Evolutionary conservation across 2,329 filamentous ascomycete genomes (phyloP).

Genomic region (Chalaropsis ovoidea): DNA sequence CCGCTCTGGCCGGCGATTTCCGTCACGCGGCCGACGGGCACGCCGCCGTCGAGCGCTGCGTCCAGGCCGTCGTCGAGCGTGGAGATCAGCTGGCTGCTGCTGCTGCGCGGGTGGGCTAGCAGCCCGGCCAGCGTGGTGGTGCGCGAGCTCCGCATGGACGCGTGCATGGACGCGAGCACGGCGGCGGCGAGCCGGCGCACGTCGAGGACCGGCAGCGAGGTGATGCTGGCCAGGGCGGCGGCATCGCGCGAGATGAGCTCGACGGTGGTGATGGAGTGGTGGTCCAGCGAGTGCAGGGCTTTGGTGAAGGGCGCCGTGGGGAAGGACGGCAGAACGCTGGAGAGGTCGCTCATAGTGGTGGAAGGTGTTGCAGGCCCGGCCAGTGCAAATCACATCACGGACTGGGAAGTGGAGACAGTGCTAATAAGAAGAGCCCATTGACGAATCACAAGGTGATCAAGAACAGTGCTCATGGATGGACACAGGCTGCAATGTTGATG

Average conservation of each 20-base stretch:
- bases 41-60: constrained; percentile 58
- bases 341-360: constrained; percentile 70
- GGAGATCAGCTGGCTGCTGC: constrained; percentile 46
- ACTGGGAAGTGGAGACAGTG: not conserved
- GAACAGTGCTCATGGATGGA: not conserved
- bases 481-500: not conserved
- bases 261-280: constrained; percentile 62
- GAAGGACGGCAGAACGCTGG: constrained; percentile 71
- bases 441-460: not conserved
- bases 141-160: constrained; percentile 40
- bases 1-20: constrained; percentile 91
- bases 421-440: not conserved
- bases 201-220: constrained; percentile 69
- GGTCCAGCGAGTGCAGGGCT: constrained; percentile 71
- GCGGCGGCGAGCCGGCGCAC: constrained; percentile 62
- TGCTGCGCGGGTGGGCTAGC: not conserved
- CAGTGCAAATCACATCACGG: not conserved
- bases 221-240: constrained; percentile 74
- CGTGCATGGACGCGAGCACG: constrained; percentile 56
- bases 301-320: constrained; percentile 54
- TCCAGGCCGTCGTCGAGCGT: constrained; percentile 71
- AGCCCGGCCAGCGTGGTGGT: not conserved
- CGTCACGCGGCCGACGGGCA: constrained; percentile 70
- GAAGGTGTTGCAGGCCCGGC: not conserved
- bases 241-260: constrained; percentile 80